These are phyloP conservation scores for Suillus cothurnatus DNA, from an alignment of 768 basidiomycete genomes.

Conservation along the genomic window DNA sequence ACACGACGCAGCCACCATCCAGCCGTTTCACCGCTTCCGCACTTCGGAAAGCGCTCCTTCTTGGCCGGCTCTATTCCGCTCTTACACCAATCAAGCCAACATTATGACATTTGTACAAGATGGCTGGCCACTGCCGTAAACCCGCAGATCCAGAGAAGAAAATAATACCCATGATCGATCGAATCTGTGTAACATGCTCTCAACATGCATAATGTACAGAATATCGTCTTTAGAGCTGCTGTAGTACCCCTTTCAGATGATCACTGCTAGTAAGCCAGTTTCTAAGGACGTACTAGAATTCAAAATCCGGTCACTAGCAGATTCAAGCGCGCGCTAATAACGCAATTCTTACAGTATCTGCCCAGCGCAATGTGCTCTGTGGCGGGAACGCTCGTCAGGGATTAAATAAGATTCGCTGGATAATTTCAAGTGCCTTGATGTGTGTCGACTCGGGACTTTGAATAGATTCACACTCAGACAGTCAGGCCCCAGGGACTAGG, in stretches of 20 bases:
- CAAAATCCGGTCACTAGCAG: neutral
- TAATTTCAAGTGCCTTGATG: conserved; percentile 1
- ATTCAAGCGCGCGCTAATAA: neutral
- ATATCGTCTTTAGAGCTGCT: neutral
- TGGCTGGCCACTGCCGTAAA: neutral
- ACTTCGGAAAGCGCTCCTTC: conserved; percentile 7
- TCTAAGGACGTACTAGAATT: neutral
- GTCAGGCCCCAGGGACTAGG: neutral
- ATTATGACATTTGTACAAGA: conserved; percentile 6
- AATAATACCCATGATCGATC: conserved; percentile 8
- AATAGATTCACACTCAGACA: conserved; percentile 6
- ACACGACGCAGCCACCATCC: conserved; percentile 17
- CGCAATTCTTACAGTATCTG: neutral
- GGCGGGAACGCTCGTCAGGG: neutral
- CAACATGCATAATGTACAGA: neutral
- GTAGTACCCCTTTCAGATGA: conserved; percentile 2
- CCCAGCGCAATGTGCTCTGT: neutral
- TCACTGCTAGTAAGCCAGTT: neutral
- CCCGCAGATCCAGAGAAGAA: conserved; percentile 4
- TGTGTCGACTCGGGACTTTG: neutral
- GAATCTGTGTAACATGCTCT: conserved; percentile 3
- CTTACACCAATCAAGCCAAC: conserved; percentile 11
- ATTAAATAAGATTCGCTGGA: neutral
- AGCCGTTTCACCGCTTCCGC: conserved; percentile 3
- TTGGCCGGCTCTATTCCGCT: conserved; percentile 12